phyloP scores from a whole-genome alignment of 192 early-diverging fungal genomes.

The Rhizophagus sp. region DNA sequence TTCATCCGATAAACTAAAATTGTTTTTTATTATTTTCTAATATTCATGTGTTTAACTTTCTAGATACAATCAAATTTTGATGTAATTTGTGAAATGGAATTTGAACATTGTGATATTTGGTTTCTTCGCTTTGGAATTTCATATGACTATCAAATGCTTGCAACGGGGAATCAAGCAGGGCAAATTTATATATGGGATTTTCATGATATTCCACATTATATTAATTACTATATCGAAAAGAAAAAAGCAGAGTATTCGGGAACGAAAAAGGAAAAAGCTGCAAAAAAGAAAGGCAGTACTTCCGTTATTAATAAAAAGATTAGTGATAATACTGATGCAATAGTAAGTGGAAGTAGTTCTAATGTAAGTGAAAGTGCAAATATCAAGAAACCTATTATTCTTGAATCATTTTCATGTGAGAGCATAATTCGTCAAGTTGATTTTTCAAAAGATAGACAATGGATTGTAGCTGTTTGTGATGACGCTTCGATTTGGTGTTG shows the following conservation, averaged over 20 bases:
- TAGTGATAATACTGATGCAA: background rate
- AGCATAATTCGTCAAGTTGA: constrained; percentile 19
- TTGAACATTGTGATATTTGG: constrained; percentile 28
- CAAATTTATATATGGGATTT: constrained; percentile 27
- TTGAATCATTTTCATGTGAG: background rate
- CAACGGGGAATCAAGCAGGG: background rate
- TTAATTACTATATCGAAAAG: constrained; percentile 17
- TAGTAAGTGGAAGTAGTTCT: background rate
- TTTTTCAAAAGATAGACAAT: constrained; percentile 21
- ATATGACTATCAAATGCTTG: constrained; percentile 6
- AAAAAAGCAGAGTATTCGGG: background rate
- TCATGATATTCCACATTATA: constrained; percentile 17
- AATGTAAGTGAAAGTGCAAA: background rate
- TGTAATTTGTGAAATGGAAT: constrained; percentile 22
- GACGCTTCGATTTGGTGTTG: constrained; percentile 30
- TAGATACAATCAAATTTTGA: constrained; percentile 24
- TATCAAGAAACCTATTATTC: background rate
- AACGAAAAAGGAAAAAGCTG: background rate
- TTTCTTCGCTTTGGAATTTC: constrained; percentile 28
- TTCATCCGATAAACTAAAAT: background rate
- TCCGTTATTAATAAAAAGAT: background rate
- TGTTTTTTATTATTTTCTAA: background rate
- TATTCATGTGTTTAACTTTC: background rate
- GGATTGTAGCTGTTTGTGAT: constrained; percentile 23
- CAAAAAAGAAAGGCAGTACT: background rate